These are phyloP conservation scores for Trichoderma virens DNA, from an alignment of 495 filamentous ascomycete genomes.

Conservation along the genomic window DNA sequence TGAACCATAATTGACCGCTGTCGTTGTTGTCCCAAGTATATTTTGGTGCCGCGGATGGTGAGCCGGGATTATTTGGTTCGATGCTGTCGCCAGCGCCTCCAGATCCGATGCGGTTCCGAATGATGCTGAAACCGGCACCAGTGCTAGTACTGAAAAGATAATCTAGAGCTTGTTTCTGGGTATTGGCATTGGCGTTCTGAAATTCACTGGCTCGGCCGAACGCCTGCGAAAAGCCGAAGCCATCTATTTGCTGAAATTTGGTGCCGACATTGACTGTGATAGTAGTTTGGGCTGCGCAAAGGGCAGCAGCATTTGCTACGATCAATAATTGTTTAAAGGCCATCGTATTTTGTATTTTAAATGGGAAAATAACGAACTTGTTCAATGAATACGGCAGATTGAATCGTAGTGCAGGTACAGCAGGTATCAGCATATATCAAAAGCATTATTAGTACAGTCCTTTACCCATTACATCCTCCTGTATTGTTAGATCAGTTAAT, in stretches of 20 bases:
- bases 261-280: slow-evolving; percentile 26
- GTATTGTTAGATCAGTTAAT: too few relatives aligned
- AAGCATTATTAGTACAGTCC: too few relatives aligned
- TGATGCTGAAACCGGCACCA: slow-evolving; percentile 45
- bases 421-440: too few relatives aligned
- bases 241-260: slow-evolving; percentile 35
- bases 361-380: background rate
- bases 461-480: too few relatives aligned
- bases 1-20: slow-evolving; percentile 42
- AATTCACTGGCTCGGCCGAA: slow-evolving; percentile 20
- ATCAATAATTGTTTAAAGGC: background rate
- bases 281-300: background rate
- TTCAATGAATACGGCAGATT: too few relatives aligned
- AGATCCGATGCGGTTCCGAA: slow-evolving; percentile 42
- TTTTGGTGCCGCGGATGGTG: slow-evolving; percentile 23
- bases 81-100: slow-evolving; percentile 29
- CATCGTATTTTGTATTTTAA: background rate
- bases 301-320: background rate
- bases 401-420: too few relatives aligned
- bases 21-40: slow-evolving; percentile 43
- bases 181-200: slow-evolving; percentile 30
- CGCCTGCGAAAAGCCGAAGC: slow-evolving; percentile 44
- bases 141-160: slow-evolving; percentile 37
- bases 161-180: slow-evolving; percentile 33
- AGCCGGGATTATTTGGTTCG: slow-evolving; percentile 32